Evolutionary conservation across 2,329 filamentous ascomycete genomes (phyloP), one percentile per base, ranked within the genome.

Genomic region (Colletotrichum coccodes): DNA sequence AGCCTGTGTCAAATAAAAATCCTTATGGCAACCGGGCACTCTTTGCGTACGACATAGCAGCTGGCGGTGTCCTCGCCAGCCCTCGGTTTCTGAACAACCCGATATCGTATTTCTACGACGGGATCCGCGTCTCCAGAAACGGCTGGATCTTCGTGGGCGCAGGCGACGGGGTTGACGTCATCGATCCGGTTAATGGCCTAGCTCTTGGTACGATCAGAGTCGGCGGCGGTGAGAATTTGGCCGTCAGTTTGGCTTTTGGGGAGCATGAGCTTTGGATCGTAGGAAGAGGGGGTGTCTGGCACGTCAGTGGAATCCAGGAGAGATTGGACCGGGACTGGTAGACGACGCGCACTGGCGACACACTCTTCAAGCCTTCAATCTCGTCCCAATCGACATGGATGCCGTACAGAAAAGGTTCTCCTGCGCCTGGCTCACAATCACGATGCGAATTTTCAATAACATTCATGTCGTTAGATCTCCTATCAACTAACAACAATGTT

Each of bases 81-180:
- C 36, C 54, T 6, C 44, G 47, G 1, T 30, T 65, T 1, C 11
- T 60, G 12, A 53, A 60, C 9, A 60, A 60, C 16, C 54, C 62
- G 0, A 65, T 65, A 2, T 47, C 54, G 21, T 65, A 60, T 32
- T 60, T 60, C 38, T 65, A 60, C 18, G 56, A 65, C 21, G 56
- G 56, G 3, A 47, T 65, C 18, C 47, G 62, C 18, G 47, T 60
- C 8, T 47, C 36, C 18, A 30, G 56, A 12, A 53, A 47, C 32
- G 47, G 62, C 9, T 65, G 47, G 62, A 60, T 47, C n/a, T 60
- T 65, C 36, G 62, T 23, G 0, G 62, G 56, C 8, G 38, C 56
- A 14, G 30, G 63, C 12, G 38, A 65, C 9, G 56, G 47, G 0
- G 47, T 60, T 2, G 63, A 65, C 28, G 47, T 50, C 16, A 28